These are phyloP conservation scores for Tricholoma saponaceum DNA, from an alignment of 768 basidiomycete genomes.

Conservation along the genomic window DNA sequence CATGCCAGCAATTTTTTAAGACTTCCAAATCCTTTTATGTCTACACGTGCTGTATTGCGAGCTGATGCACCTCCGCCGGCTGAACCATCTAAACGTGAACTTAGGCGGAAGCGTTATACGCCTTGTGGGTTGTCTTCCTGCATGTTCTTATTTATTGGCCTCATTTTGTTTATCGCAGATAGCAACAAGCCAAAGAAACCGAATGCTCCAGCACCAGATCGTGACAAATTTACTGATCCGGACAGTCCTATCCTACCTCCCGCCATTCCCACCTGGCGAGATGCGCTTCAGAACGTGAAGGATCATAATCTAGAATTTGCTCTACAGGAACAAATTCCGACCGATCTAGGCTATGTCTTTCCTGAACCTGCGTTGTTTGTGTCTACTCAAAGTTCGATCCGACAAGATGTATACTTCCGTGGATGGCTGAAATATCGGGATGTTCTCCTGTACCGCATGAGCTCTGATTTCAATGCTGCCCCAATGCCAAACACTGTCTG, in stretches of 20 bases:
- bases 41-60: background rate
- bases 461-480: background rate
- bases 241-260: background rate
- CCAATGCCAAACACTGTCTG: too few relatives aligned
- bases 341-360: background rate
- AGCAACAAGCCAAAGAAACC: background rate
- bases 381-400: background rate
- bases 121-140: background rate
- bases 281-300: background rate
- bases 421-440: background rate
- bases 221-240: background rate
- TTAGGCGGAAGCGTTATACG: background rate
- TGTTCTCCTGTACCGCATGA: background rate
- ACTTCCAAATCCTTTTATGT: background rate
- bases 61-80: background rate
- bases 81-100: background rate
- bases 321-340: background rate
- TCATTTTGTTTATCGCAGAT: background rate
- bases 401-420: background rate
- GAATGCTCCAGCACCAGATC: background rate
- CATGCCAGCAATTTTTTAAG: background rate
- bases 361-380: background rate
- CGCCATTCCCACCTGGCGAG: background rate
- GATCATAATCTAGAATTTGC: too few relatives aligned
- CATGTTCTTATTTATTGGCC: background rate